Percentiles rank a stretch among this genome's conserved stretches.
Evolutionary conservation across 2,329 filamentous ascomycete genomes (phyloP).

Genomic region (Atkinsonella texensis): DNA sequence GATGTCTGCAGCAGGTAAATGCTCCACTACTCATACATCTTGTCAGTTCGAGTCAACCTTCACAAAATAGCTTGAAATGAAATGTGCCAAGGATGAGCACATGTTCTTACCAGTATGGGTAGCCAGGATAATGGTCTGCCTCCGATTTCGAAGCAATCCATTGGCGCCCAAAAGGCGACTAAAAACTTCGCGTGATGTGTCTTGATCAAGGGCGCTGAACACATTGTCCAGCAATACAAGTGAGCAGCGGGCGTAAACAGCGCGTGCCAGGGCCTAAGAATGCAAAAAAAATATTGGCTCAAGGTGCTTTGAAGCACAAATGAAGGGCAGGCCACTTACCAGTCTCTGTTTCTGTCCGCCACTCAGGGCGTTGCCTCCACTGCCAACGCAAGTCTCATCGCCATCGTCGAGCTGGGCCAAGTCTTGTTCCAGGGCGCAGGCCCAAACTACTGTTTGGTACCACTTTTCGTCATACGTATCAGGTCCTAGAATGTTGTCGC

Average conservation of each 20-base stretch:
- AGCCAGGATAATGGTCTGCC: constrained; percentile 2
- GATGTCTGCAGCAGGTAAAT: constrained; percentile 2
- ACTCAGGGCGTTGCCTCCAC: constrained; percentile 22
- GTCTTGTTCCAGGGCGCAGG: constrained; percentile 9
- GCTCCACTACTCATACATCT: not conserved
- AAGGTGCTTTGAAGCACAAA: no score
- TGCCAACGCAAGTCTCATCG: constrained; percentile 22
- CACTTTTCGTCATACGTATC: constrained; percentile 10
- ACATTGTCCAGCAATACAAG: constrained; percentile 5
- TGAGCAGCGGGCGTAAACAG: constrained; percentile 2
- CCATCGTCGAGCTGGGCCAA: constrained; percentile 15
- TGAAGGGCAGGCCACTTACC: constrained; percentile 10
- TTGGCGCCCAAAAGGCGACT: not conserved
- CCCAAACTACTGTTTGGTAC: constrained; percentile 7
- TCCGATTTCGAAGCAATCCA: not conserved
- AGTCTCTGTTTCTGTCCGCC: constrained; percentile 25
- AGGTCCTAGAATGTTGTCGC: constrained; percentile 13
- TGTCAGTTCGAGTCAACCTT: not conserved
- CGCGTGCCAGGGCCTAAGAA: constrained; percentile 4
- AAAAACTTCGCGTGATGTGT: constrained; percentile 2
- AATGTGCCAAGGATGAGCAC: not conserved
- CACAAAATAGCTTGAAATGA: not conserved
- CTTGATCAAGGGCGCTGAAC: constrained; percentile 2
- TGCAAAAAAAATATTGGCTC: no score
- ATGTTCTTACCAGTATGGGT: constrained; percentile 1